Base-by-base conservation (phyloP, 208 protist species). In the Phytomonas serpens region DNA sequence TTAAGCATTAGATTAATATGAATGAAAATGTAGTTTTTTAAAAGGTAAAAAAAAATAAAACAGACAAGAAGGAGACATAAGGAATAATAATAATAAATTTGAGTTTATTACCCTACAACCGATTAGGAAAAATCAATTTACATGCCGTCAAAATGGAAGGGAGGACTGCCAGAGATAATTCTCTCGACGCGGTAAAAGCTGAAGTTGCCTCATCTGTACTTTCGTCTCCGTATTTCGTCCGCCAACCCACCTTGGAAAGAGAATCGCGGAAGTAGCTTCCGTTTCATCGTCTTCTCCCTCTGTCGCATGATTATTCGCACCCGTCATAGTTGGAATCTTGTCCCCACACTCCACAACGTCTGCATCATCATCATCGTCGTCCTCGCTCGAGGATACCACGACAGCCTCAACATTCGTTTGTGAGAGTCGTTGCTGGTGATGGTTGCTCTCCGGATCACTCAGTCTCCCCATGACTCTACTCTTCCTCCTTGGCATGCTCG, bases 121-220 rank as follows among this genome's bases (percentile, higher is more conserved):
- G 34, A 6, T 2, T 57, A 19, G 23, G 0, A 27, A 57, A 27
- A 7, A 27, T 57, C 47, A 27, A 27, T 57, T 27, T 23, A 57
- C 16, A 57, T 29, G 6, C 38, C 29, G 16, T 72, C 38, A 88
- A 71, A 85, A 85, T 61, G 85, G 77, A 6, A 94, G 68, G 19
- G 84, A 84, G 3, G 83, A 69, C 74, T 94, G 89, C 82, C 84
- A 94, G 23, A 94, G 78, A 16, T 82, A 73, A 73, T 92, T 85
- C 32, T 88, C 84, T 10, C 86, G 86, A n/a, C 84, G 76, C 13
- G 89, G 89, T 33, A 94, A 79, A 31, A 94, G 78, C 29, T 80
- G 86, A 32, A 87, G 23, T 62, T 86, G 79, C 47, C 47, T 57
- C 16, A 57, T 27, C 16, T 57, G 47, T 19, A 57, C 19, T 57